Conservation (phyloP, 306 rosid genomes). For the Quercus aquifolioides region DNA sequence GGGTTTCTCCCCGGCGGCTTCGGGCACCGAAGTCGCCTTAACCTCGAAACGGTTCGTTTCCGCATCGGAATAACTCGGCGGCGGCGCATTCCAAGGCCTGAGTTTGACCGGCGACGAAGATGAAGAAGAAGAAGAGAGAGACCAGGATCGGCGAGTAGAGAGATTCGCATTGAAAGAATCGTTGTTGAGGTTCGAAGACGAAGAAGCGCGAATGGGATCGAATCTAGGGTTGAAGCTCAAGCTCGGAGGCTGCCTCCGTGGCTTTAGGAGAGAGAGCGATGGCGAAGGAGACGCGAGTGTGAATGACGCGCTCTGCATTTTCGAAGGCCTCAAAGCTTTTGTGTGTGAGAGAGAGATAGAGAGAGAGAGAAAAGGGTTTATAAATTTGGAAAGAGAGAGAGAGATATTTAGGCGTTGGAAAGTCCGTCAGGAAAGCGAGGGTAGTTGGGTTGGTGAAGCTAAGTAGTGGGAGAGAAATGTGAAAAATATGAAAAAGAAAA, state of each 20-base stretch:
- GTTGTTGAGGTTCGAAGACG: slow-evolving; percentile 18
- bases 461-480: not conserved
- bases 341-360: slow-evolving; percentile 1
- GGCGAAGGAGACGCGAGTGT: slow-evolving; percentile 31
- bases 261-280: slow-evolving; percentile 23
- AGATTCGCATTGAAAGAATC: slow-evolving; percentile 27
- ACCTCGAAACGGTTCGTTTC: slow-evolving; percentile 29
- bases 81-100: slow-evolving; percentile 42
- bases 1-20: slow-evolving; percentile 34
- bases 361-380: not conserved
- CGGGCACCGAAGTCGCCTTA: slow-evolving; percentile 59
- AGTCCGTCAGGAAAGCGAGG: slow-evolving; percentile 35
- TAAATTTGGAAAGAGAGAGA: not conserved
- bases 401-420: slow-evolving; percentile 21
- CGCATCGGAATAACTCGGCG: slow-evolving; percentile 20
- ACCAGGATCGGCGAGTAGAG: slow-evolving; percentile 63
- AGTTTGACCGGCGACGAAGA: slow-evolving; percentile 47
- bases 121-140: slow-evolving; percentile 6
- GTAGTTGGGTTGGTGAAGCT: slow-evolving; percentile 12
- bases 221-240: slow-evolving; percentile 7
- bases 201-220: slow-evolving; percentile 27
- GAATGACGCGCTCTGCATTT: slow-evolving; percentile 66
- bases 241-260: slow-evolving; percentile 4
- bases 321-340: not conserved
- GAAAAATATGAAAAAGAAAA: not conserved